Percentiles rank a stretch among this genome's conserved stretches.
These are phyloP conservation scores for Austropuccinia psidii DNA, from an alignment of 1,284 basidiomycete species.

Conservation along the genomic window DNA sequence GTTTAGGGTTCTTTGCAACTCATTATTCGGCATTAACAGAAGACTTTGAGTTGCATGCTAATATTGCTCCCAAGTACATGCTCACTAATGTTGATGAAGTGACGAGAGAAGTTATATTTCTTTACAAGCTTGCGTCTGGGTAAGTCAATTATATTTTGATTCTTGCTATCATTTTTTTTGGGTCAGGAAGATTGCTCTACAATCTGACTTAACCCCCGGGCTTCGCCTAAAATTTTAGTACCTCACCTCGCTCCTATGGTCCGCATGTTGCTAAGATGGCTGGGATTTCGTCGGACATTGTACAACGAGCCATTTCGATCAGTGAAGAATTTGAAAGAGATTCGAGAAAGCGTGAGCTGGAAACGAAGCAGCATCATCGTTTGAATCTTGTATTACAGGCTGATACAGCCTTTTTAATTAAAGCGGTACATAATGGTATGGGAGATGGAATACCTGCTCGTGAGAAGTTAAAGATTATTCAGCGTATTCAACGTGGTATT, in stretches of 20 bases:
- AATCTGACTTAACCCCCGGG: background rate
- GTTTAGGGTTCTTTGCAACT: conserved; percentile 61
- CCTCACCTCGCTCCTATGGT: conserved; percentile 43
- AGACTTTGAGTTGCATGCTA: conserved; percentile 81
- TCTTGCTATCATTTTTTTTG: background rate
- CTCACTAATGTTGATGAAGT: conserved; percentile 81
- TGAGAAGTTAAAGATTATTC: too few species aligned
- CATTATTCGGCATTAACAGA: conserved; percentile 80
- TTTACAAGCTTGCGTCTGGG: conserved; percentile 89
- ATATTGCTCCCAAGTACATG: conserved; percentile 91
- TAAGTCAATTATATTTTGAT: conserved; percentile 54
- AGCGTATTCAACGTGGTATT: too few species aligned
- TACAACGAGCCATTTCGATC: conserved; percentile 74
- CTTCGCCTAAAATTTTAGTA: conserved; percentile 20
- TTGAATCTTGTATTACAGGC: conserved; percentile 18
- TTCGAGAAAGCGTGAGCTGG: conserved; percentile 50
- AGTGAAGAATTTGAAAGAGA: conserved; percentile 70
- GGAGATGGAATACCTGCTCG: too few species aligned
- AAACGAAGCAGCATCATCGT: background rate
- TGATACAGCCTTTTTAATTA: conserved; percentile 28
- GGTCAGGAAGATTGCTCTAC: background rate
- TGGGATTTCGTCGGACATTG: conserved; percentile 50
- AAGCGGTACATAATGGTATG: background rate
- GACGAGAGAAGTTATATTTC: conserved; percentile 76
- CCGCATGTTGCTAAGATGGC: conserved; percentile 43